Evolutionary conservation across 140 eudicot species (phyloP).

Genomic region (Oenanthe javanica): DNA sequence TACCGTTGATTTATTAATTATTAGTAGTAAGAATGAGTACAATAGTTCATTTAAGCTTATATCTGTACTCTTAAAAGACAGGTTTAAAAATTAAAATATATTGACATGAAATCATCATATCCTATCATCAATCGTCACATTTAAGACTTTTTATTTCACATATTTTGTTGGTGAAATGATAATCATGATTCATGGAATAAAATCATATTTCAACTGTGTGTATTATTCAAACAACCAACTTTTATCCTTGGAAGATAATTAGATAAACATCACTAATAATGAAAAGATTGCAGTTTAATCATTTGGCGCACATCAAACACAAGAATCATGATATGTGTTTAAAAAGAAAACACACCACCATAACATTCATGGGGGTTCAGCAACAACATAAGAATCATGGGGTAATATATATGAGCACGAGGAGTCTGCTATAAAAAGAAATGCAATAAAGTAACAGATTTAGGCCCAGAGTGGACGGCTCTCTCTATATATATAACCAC

Average conservation of each 20-base stretch:
- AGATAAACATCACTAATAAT: neutral
- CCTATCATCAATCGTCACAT: too few species aligned
- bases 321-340: neutral
- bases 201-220: neutral
- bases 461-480: neutral
- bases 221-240: neutral
- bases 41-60: too few species aligned
- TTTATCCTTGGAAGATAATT: neutral
- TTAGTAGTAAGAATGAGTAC: too few species aligned
- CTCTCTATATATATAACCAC: neutral
- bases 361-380: neutral
- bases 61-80: too few species aligned
- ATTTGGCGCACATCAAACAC: neutral
- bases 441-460: neutral
- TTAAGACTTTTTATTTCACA: too few species aligned
- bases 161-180: neutral
- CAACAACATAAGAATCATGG: slow-evolving; percentile 1
- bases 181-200: neutral
- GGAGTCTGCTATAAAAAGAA: neutral
- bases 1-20: too few species aligned
- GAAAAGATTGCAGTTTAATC: neutral
- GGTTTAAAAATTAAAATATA: too few species aligned
- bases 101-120: too few species aligned
- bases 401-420: neutral
- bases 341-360: neutral